Evolutionary conservation across 192 early-diverging fungal genomes (phyloP).

Genomic region (Phycomyces blakesleeanus): DNA sequence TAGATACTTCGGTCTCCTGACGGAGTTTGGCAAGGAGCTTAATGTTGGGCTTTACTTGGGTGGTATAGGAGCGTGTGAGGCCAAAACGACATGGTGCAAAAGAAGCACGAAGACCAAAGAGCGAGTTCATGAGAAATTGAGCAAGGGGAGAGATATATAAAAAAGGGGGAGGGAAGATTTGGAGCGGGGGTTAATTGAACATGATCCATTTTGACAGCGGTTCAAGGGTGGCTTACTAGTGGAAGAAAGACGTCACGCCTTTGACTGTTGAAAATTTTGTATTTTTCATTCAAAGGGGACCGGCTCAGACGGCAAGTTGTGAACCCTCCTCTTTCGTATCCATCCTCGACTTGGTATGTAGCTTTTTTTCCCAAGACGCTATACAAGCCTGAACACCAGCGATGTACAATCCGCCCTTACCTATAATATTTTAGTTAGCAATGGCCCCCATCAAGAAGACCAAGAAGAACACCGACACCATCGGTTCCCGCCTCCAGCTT

Average conservation of each 20-base stretch:
- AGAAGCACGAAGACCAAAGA: not conserved
- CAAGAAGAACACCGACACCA: conserved; percentile 88
- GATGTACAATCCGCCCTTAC: not conserved
- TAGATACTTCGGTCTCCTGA: conserved; percentile 71
- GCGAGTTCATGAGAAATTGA: not conserved
- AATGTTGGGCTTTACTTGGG: conserved; percentile 39
- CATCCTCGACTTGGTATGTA: not conserved
- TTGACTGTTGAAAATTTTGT: not conserved
- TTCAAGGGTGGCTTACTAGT: not conserved
- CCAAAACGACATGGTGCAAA: not conserved
- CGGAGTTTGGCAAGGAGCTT: conserved; percentile 69
- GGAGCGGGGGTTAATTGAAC: not conserved
- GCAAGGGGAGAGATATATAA: not conserved
- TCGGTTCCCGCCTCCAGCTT: conserved; percentile 97
- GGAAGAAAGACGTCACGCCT: not conserved
- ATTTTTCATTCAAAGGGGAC: not conserved
- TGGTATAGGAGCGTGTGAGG: conserved; percentile 4
- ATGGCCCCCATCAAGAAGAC: conserved; percentile 69
- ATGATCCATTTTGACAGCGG: too few species aligned
- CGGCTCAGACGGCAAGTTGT: not conserved
- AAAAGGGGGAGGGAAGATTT: not conserved
- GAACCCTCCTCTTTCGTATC: conserved; percentile 1
- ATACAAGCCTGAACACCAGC: too few species aligned
- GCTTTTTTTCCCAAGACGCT: too few species aligned
- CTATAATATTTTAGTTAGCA: conserved; percentile 19